Base-by-base conservation (phyloP, 2,329 filamentous ascomycete genomes). In the Teratosphaeria zuluensis region DNA sequence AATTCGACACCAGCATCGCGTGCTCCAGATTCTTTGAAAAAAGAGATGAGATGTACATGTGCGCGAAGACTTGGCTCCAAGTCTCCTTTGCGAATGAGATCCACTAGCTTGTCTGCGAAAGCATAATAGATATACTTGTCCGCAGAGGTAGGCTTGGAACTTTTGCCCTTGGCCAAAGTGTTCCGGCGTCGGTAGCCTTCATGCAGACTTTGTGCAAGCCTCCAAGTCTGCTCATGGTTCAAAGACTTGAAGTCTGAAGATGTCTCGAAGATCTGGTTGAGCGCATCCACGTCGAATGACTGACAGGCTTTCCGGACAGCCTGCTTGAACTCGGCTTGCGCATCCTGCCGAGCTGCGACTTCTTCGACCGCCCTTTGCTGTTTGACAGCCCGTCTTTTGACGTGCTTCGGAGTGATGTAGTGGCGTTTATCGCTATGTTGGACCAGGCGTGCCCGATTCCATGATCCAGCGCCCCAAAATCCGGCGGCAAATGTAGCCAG, bases 11-110 rank as follows among this genome's bases (percentile, higher is more conserved):
- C 68, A n/a, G 58, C 55, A 46, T 63, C 63, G n/a, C 59, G 55
- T 46, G 71, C 69, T n/a, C 70, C 69, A 33, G 70, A 68, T 61
- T 79, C 75, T 60, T 78, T 80, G 66, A 76, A 77, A 52, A 77
- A 73, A 33, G 72, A 72, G 33, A 82, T 66, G 16, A 81, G 63
- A 62, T 80, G 77, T n/a, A 79, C 61, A 62, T 74, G 72, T 53
- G 77, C 72, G 53, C 63, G 57, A n/a, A 69, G 61, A 61, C 74
- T 68, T 9, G 76, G 73, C 19, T 69, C 66, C 9, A 77, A 60
- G 1, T 63, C 55, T 3, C 72, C 72, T 2, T 63, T 65, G 32
- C 69, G 65, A 9, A 79, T 65, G 61, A 79, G 75, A 7, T 68
- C 54, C n/a, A 74, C 70, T 12, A 80, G n/a, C 7, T 66, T 69